Base-by-base conservation (phyloP, 495 filamentous ascomycete genomes). In the Penicillium antarcticum region DNA sequence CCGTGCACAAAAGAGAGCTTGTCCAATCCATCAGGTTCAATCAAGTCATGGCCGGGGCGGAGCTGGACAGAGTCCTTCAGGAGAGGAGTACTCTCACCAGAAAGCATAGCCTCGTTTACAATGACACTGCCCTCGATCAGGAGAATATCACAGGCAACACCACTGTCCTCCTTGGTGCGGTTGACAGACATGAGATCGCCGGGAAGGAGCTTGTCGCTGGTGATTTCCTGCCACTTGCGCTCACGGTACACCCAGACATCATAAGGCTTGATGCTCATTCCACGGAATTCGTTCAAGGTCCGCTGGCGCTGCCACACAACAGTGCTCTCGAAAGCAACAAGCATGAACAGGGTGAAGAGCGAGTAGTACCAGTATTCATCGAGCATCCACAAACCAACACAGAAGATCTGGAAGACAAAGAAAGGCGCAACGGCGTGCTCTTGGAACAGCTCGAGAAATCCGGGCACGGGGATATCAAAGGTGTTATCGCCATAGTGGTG, bases 331-430 rank as follows among this genome's bases (percentile, higher is more conserved):
- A 99, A 99, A 39, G 82, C 87, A 53, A 97, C 87, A 31, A 99
- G 84, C 94, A 97, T 97, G 75, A 97, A 92, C 17, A 97, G 84
- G 2, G 94, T 97, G 65, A 99, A 99, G 11, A 99, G 80, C 52
- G 94, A 99, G 69, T 97, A 99, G 74, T 99, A 99, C 94, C 94
- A 99, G 73, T 97, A 97, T 72, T 99, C 94, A 68, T 99, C 94
- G 68, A 99, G 68, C 86, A 97, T 89, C 94, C 94, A 99, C 52
- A 99, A 74, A 23, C 95, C 94, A 49, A 99, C 94, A 57, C 95
- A 97, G 76, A 99, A 99, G 35, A 99, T 77, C 74, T 99, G 94
- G 73, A 99, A 99, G 44, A 99, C 91, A 69, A 99, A 99, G 80
- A 99, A 99, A 11, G 94, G 94, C 26, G 94, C 94, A 29, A 99